These are phyloP conservation scores for Trametes sanguinea DNA, from an alignment of 768 basidiomycete species.

Conservation along the genomic window DNA sequence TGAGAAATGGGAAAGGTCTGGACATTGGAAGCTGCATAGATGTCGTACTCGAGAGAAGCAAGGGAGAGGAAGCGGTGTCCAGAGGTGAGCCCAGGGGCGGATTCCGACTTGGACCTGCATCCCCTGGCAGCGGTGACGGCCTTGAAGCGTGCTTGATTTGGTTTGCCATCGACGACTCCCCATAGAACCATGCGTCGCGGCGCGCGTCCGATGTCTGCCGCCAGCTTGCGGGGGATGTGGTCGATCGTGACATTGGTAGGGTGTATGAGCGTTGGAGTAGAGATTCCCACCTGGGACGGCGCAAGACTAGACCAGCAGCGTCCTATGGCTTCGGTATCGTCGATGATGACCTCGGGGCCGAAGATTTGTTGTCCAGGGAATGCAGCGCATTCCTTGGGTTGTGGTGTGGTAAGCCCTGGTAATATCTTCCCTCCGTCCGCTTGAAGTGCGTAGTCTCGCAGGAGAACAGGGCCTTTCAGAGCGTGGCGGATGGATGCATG, in stretches of 20 bases:
- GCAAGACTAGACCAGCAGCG: background rate
- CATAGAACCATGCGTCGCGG: conserved; percentile 1
- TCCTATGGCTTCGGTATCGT: background rate
- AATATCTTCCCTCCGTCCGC: conserved; percentile 1
- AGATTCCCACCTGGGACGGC: background rate
- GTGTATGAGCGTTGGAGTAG: background rate
- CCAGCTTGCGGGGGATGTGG: conserved; percentile 1
- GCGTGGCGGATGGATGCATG: background rate
- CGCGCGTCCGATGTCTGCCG: background rate
- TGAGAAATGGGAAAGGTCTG: background rate
- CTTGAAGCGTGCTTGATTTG: background rate
- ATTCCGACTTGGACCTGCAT: background rate
- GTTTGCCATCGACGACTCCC: conserved; percentile 1
- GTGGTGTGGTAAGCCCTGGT: background rate
- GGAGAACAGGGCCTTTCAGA: background rate
- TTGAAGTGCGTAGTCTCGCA: background rate
- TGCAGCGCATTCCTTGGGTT: background rate
- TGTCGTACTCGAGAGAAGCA: conserved; percentile 2
- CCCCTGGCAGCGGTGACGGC: background rate
- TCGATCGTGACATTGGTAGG: conserved; percentile 5
- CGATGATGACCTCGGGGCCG: background rate
- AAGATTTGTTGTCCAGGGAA: background rate
- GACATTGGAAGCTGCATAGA: background rate
- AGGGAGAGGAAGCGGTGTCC: background rate
- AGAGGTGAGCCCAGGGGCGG: background rate